Base-by-base conservation (phyloP, 1,284 basidiomycete species). In the Phellopilus nigrolimitatus region DNA sequence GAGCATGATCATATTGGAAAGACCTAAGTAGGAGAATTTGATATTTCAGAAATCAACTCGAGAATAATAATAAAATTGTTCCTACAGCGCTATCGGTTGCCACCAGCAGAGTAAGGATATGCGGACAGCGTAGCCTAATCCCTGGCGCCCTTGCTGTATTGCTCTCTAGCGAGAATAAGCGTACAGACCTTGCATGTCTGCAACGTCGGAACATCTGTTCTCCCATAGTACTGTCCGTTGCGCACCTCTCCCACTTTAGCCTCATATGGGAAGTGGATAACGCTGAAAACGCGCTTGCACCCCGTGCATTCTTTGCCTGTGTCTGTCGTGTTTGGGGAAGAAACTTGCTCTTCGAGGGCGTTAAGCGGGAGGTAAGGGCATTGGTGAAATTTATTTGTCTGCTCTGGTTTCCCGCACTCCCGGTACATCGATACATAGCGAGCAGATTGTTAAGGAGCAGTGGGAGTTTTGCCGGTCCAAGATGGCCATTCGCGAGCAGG, bases 401-500 rank as follows among this genome's bases (percentile, higher is more conserved):
- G 15, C 13, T 38, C 15, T 38, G 15, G 36, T 34, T 9, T 34
- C 21, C 36, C 36, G 4, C 13, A 6, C 36, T 17, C 7, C 5
- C 36, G 36, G 21, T 19, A 38, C 5, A 17, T 19, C 7, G 36
- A 6, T 7, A 21, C 41, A 43, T 43, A 43, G 4, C 44, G 4
- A 13, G 15, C 31, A 17, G 44, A 46, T 33, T 9, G 4, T 17
- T 15, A 27, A 10, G 31, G 25, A 33, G 9, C 8, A 8, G 24
- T 19, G 31, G 44, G 31, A 6, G 25, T n/a, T 9, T n/a, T n/a
- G n/a, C 41, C 24, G 4, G 40, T 10, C 43, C 10, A 21, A 52
- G 27, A 19, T 52, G 72, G 0, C 59, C 58, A 6, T 57, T 48
- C n/a, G 56, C 25, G 7, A 56, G 53, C 49, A 73, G 72, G 40